phyloP scores from a whole-genome alignment of 192 early-diverging fungal genomes.

The Umbelopsis ramanniana region DNA sequence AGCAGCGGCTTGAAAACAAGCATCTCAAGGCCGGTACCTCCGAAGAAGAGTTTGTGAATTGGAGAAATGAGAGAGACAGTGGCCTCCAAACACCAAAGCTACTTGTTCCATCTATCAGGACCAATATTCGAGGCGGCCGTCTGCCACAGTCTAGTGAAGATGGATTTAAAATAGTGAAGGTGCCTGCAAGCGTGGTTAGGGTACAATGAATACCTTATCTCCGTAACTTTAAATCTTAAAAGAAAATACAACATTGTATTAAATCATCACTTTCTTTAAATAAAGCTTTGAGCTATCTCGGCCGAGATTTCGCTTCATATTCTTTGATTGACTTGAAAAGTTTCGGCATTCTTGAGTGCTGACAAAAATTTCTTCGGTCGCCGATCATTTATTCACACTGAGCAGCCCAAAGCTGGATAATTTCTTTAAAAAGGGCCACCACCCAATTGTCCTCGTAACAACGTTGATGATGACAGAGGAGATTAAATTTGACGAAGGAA shows the following conservation, averaged over 20 bases:
- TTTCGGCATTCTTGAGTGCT: neutral
- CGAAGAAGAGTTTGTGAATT: neutral
- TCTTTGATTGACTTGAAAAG: neutral
- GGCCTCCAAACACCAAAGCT: neutral
- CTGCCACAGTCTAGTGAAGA: neutral
- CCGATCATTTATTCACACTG: neutral
- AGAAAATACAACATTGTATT: neutral
- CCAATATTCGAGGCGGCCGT: conserved; percentile 8
- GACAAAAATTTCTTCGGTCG: neutral
- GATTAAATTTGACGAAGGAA: neutral
- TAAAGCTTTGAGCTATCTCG: neutral
- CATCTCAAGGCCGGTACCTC: neutral
- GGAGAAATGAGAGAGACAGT: conserved; percentile 5
- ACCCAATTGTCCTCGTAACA: neutral
- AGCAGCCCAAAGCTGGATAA: neutral
- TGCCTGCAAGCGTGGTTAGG: neutral
- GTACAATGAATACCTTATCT: neutral
- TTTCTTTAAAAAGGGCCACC: neutral
- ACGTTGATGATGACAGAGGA: neutral
- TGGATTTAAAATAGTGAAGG: conserved; percentile 1
- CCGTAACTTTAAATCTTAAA: neutral
- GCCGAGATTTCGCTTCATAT: neutral
- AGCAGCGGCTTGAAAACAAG: neutral
- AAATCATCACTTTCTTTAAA: neutral
- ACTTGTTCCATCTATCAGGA: neutral